Evolutionary conservation across 2,329 filamentous ascomycete genomes (phyloP).

Genomic region (Mariannaea sp.): DNA sequence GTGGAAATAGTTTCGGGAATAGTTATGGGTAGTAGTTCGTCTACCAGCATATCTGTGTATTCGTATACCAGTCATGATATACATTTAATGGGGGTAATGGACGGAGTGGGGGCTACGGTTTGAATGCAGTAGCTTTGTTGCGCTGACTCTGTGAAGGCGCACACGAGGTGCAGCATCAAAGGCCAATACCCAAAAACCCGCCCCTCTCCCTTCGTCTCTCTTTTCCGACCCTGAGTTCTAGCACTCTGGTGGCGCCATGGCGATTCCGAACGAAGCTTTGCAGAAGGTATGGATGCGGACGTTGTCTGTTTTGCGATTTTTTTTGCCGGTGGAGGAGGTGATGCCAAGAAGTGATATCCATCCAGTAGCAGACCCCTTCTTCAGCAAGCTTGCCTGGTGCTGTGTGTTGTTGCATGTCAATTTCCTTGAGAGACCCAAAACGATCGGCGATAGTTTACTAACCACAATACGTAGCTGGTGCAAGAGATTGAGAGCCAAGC

Average conservation of each 20-base stretch:
- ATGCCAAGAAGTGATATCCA: too few species aligned
- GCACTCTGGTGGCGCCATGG: not conserved
- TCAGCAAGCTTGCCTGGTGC: too few species aligned
- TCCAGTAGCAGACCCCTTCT: too few species aligned
- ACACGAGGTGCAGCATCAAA: not conserved
- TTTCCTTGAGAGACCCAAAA: too few species aligned
- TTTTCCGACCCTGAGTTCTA: not conserved
- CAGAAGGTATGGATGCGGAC: not conserved
- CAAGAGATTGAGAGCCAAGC: slow-evolving; percentile 94
- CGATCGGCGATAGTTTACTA: not conserved
- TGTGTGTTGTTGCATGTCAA: too few species aligned
- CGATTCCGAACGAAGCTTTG: slow-evolving; percentile 2
- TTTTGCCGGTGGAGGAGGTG: not conserved
- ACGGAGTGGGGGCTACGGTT: slow-evolving; percentile 2
- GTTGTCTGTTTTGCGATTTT: not conserved
- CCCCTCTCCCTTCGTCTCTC: not conserved
- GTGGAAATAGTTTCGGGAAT: too few species aligned
- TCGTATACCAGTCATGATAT: not conserved
- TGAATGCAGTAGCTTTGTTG: not conserved
- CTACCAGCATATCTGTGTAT: too few species aligned
- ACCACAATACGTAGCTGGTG: slow-evolving; percentile 65
- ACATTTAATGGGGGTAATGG: not conserved
- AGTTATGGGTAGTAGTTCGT: too few species aligned
- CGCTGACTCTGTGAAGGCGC: too few species aligned
- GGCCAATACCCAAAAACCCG: not conserved